Base-by-base conservation (phyloP, 1,284 basidiomycete species). In the Pseudozyma tsukubaensis region DNA sequence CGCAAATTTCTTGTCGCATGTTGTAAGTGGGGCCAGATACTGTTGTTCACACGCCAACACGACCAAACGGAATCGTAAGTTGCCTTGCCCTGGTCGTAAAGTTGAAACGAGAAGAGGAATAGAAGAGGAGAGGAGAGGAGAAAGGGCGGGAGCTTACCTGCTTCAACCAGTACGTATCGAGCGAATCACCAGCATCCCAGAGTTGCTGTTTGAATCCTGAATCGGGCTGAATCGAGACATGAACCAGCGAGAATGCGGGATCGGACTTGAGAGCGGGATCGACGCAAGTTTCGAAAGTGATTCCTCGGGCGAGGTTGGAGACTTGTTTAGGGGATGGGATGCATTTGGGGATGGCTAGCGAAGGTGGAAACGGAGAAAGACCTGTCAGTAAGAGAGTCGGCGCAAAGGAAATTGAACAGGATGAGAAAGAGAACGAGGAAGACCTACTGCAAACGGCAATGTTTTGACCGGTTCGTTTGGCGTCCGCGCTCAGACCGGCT, bases 361-460 rank as follows among this genome's bases (percentile, higher is more conserved):
- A 43, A 4, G 2, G 32, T 24, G 14, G 21, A 50, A 24, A n/a
- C 12, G 18, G 16, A 43, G 3, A 6, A 29, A 29, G 6, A 6
- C 24, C 3, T 43, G 18, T 43, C 18, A 43, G 42, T 43, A 43
- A 10, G 3, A 29, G 24, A 29, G 24, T 29, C 24, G 24, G 6
- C 3, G 24, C 16, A 4, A 42, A 8, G 14, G 16, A 3, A 43
- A 52, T 11, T n/a, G 13, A 14, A 36, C 32, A 32, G 19, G n/a
- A 39, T 39, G 10, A 19, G 34, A 24, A 43, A 29, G 13, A 32
- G 5, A 40, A 8, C 4, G 42, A 40, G 18, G 43, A 9, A 7
- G 50, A 57, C 64, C 39, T 53, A 67, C 64, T 52, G 58, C 64
- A 67, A 3, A 67, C 64, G 6, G 58, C 64, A 18, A 67, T 18